Conservation (phyloP, 1,139 yeast species). For the Geotrichum bryndzae region DNA sequence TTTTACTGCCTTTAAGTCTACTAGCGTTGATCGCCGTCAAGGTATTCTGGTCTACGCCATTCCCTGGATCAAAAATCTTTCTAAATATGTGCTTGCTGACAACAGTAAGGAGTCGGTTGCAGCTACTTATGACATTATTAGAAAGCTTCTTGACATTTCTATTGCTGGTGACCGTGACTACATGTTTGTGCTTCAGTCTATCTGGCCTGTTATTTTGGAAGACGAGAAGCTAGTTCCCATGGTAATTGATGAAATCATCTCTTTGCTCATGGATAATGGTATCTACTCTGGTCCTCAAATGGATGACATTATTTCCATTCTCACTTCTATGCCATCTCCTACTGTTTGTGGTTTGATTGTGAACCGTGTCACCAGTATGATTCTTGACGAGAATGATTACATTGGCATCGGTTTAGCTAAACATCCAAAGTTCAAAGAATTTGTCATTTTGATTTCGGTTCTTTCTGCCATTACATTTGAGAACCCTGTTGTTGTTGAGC, state of each 20-base stretch:
- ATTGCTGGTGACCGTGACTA: slow-evolving; percentile 39
- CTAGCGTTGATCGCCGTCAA: slow-evolving; percentile 35
- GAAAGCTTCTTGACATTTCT: slow-evolving; percentile 60
- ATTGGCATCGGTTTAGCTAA: slow-evolving; percentile 40
- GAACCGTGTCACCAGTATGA: slow-evolving; percentile 43
- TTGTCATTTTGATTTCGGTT: slow-evolving; percentile 61
- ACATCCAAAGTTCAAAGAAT: slow-evolving; percentile 67
- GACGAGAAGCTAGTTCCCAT: slow-evolving; percentile 7
- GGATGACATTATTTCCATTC: slow-evolving; percentile 44
- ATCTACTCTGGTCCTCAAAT: slow-evolving; percentile 10
- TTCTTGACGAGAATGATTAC: slow-evolving; percentile 45
- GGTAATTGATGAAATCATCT: slow-evolving; percentile 14
- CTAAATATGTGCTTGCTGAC: slow-evolving; percentile 42
- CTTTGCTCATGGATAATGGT: slow-evolving; percentile 8
- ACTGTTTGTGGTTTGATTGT: slow-evolving; percentile 68
- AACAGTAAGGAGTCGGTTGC: slow-evolving; percentile 47
- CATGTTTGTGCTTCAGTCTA: slow-evolving; percentile 48
- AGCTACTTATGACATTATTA: slow-evolving; percentile 53
- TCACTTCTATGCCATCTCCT: slow-evolving; percentile 61
- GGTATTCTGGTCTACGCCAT: slow-evolving; percentile 53
- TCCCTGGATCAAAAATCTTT: slow-evolving; percentile 75
- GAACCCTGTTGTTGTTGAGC: slow-evolving; percentile 56
- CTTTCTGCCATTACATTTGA: slow-evolving; percentile 69
- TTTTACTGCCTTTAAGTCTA: slow-evolving; percentile 49
- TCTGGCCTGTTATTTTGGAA: slow-evolving; percentile 52